Conservation (phyloP, 1,139 yeast genomes). For the Hansenula lynferdii region DNA sequence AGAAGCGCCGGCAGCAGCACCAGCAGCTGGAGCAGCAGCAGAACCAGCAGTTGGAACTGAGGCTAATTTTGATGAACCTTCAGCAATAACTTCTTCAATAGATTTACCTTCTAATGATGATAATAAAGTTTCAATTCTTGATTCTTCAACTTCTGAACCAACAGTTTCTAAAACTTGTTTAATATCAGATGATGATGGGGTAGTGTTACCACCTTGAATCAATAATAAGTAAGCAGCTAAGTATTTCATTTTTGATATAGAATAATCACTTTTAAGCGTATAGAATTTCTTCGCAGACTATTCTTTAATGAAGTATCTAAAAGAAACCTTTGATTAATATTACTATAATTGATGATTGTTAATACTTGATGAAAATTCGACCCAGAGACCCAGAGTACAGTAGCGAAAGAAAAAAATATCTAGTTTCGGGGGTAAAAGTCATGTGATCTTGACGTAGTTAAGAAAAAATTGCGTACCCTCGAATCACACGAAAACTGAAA, state of each 20-base stretch:
- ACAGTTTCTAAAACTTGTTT: conserved; percentile 86
- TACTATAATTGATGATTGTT: not conserved
- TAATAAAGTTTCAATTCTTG: conserved; percentile 79
- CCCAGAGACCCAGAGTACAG: not conserved
- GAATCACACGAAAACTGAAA: too few relatives aligned
- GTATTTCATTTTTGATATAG: conserved; percentile 65
- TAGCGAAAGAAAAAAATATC: not conserved
- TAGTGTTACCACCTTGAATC: conserved; percentile 78
- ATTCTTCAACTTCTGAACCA: conserved; percentile 93
- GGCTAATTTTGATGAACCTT: conserved; percentile 93
- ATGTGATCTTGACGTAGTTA: not conserved
- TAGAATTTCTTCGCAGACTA: conserved; percentile 23
- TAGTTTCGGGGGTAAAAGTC: not conserved
- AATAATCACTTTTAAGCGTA: conserved; percentile 42
- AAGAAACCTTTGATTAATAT: not conserved
- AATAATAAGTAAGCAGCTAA: conserved; percentile 89
- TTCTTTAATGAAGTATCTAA: conserved; percentile 16
- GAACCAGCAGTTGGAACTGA: conserved; percentile 98
- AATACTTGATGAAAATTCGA: not conserved
- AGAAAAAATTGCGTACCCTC: not conserved
- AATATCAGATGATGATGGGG: conserved; percentile 94
- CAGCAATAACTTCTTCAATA: conserved; percentile 83
- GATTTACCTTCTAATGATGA: conserved; percentile 95
- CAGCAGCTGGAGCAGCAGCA: conserved; percentile 69
- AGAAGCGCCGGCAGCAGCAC: conserved; percentile 63